Evolutionary conservation across 2,329 filamentous ascomycete species (phyloP), one percentile per base, ranked within the genome.

Genomic region (Hymenoscyphus fraxineus): DNA sequence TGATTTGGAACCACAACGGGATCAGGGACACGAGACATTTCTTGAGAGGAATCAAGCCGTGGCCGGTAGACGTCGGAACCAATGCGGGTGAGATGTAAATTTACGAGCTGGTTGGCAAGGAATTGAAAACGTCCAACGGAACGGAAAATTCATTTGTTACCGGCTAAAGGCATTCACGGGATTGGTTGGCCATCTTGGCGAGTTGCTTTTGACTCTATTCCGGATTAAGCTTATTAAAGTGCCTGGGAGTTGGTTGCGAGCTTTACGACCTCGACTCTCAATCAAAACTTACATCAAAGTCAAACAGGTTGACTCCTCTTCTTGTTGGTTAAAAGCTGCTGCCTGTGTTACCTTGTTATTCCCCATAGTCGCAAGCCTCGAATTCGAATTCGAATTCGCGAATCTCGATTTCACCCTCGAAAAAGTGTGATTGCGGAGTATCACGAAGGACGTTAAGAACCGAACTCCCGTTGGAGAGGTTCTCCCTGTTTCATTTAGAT

Each of bases 401-500:
- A 19, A n/a, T n/a, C 16, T n/a, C 16, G 19, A n/a, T 19, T 19
- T 47, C 16, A 13, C 7, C 4, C 44, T 6, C 19, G 44, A 12
- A 51, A 51, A 22, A 6, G 44, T 51, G 44, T 51, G 19, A 51
- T 51, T 51, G 15, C 22, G 44, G n/a, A 10, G 12, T 51, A n/a
- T 51, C 3, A 10, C 22, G 9, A 51, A 12, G 12, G 44, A 51
- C 9, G 44, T 22, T 51, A 16, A 51, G n/a, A 19, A 22, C 22
- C 7, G 22, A 51, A 22, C 44, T 51, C 44, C n/a, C 22, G 6
- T 22, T 9, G n/a, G n/a, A 19, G 44, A 51, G n/a, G 44, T 10
- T 51, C 44, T 22, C 44, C 44, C 44, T n/a, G 44, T n/a, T 10
- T 51, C 44, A 51, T 51, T n/a, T n/a, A 51, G 44, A 51, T 51